These are phyloP conservation scores for Hyphodiscus sp. DNA, from an alignment of 2,329 filamentous ascomycete genomes.

Conservation along the genomic window DNA sequence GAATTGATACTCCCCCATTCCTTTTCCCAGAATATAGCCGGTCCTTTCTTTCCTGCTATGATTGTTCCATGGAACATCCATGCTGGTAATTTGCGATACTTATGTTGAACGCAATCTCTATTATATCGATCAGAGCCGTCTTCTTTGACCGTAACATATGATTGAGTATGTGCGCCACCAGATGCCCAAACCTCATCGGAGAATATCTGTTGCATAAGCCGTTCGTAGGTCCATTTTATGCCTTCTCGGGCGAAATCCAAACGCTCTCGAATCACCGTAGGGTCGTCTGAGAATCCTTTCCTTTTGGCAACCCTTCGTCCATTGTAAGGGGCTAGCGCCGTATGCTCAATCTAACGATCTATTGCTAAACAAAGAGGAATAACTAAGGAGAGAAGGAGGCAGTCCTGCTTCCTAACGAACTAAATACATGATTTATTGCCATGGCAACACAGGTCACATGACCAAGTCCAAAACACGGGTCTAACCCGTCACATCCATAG, in stretches of 20 bases:
- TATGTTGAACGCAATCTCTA: slow-evolving; percentile 1
- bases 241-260: neutral
- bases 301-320: neutral
- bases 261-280: neutral
- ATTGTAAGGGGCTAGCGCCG: too few species aligned
- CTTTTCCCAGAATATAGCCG: slow-evolving; percentile 6
- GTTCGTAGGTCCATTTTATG: neutral
- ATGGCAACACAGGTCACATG: too few species aligned
- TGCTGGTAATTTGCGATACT: slow-evolving; percentile 2
- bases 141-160: neutral
- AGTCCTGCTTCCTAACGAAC: too few species aligned
- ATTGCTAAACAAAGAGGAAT: too few species aligned
- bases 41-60: neutral
- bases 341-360: too few species aligned
- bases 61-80: slow-evolving; percentile 11
- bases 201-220: neutral
- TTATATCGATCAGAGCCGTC: neutral
- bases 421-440: too few species aligned
- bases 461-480: too few species aligned
- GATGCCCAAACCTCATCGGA: slow-evolving; percentile 2
- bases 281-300: slow-evolving; percentile 2
- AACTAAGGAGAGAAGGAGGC: too few species aligned
- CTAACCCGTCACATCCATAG: too few species aligned
- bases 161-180: neutral
- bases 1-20: neutral